Evolutionary conservation across 2,329 filamentous ascomycete genomes (phyloP).

Genomic region (Xylaria sp.): DNA sequence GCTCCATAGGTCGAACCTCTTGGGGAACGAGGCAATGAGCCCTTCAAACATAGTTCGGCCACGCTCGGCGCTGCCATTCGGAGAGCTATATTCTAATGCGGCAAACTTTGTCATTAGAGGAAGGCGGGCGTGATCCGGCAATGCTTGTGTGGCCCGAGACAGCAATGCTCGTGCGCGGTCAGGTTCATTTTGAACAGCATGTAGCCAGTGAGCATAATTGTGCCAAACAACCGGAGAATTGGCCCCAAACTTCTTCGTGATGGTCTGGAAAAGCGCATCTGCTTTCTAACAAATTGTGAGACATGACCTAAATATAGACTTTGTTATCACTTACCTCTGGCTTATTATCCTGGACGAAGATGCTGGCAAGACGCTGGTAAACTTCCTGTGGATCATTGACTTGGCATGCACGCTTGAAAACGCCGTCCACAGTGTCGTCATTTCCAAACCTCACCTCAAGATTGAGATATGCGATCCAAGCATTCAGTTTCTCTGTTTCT

Average conservation of each 20-base stretch:
- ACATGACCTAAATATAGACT: constrained; percentile 9
- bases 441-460: constrained; percentile 90
- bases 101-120: constrained; percentile 88
- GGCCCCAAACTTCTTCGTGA: constrained; percentile 89
- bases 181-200: constrained; percentile 75
- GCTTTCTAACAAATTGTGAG: constrained; percentile 73
- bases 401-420: constrained; percentile 92
- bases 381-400: constrained; percentile 93
- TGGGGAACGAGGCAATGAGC: constrained; percentile 83
- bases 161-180: constrained; percentile 82
- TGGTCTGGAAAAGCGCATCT: constrained; percentile 84
- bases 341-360: constrained; percentile 93
- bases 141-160: constrained; percentile 83
- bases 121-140: constrained; percentile 74
- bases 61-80: constrained; percentile 84
- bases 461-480: constrained; percentile 95
- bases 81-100: constrained; percentile 87
- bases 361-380: constrained; percentile 88
- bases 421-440: constrained; percentile 81
- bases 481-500: constrained; percentile 90
- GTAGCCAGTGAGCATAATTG: constrained; percentile 94
- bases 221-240: constrained; percentile 84
- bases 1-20: constrained; percentile 93
- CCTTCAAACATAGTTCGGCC: constrained; percentile 95
- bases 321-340: constrained; percentile 69